A percentile compares a stretch with the other conserved stretches of the same genome.
Evolutionary conservation across 2,329 filamentous ascomycete species (phyloP).

Genomic region (Neurospora crassa): DNA sequence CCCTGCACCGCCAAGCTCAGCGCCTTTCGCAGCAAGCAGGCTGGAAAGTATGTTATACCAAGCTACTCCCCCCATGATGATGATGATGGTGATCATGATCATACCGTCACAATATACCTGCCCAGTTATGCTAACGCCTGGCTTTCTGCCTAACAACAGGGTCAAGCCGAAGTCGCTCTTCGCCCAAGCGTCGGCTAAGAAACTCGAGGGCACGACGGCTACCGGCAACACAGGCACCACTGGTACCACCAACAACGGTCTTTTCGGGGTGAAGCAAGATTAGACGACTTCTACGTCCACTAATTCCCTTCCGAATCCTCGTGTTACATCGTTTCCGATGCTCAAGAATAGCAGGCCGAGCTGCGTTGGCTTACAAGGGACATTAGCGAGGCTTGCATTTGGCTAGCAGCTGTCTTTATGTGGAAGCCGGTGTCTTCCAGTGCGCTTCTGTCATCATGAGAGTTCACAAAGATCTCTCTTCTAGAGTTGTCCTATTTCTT

Average conservation of each 20-base stretch:
- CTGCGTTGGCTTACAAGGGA: neutral
- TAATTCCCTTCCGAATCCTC: neutral
- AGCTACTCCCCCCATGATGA: neutral
- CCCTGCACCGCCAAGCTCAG: conserved; percentile 77
- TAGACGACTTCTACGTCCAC: neutral
- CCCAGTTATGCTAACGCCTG: conserved; percentile 13
- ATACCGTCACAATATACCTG: neutral
- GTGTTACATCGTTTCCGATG: neutral
- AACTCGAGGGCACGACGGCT: conserved; percentile 31
- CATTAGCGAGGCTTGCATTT: neutral
- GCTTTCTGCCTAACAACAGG: conserved; percentile 25
- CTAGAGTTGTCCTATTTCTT: neutral
- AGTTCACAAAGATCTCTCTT: neutral
- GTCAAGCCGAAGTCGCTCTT: conserved; percentile 61
- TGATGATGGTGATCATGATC: neutral
- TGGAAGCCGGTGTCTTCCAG: neutral
- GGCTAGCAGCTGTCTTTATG: neutral
- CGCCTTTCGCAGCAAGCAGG: conserved; percentile 71
- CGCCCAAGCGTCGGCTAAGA: conserved; percentile 56
- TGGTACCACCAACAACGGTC: neutral
- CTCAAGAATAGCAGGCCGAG: neutral
- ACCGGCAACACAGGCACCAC: neutral
- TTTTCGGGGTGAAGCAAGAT: neutral
- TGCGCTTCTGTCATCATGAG: neutral
- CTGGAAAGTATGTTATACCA: conserved; percentile 54